Evolutionary conservation across 345 rosid genomes (phyloP).

Genomic region (Eucalyptus pauciflora): DNA sequence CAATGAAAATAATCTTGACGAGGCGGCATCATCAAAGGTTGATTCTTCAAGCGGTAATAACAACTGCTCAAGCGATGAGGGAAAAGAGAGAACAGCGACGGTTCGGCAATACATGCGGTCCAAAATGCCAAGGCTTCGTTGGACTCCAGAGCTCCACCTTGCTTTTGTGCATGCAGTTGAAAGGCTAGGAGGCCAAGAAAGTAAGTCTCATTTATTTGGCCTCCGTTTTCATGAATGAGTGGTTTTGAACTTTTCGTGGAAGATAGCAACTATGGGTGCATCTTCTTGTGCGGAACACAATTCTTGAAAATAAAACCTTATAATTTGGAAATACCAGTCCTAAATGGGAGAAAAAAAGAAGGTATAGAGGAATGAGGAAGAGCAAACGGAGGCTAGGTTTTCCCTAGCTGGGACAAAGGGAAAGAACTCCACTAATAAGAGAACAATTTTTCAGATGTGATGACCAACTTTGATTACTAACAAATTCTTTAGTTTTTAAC

Average conservation of each 20-base stretch:
- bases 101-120: conserved; percentile 77
- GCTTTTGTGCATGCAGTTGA: conserved; percentile 68
- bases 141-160: conserved; percentile 89
- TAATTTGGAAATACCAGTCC: neutral
- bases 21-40: neutral
- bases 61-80: neutral
- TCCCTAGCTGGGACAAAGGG: neutral
- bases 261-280: neutral
- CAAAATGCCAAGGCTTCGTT: conserved; percentile 69
- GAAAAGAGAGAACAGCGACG: neutral
- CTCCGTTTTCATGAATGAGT: neutral
- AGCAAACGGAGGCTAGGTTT: neutral
- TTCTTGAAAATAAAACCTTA: neutral
- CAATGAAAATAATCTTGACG: neutral
- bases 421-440: neutral
- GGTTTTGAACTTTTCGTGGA: neutral
- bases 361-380: neutral
- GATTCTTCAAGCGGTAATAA: conserved; percentile 4
- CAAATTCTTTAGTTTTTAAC: neutral
- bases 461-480: neutral
- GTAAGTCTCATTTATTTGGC: conserved; percentile 22
- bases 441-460: neutral
- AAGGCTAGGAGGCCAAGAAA: conserved; percentile 85
- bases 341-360: neutral
- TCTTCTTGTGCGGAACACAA: neutral